Evolutionary conservation across 1,139 yeast species (phyloP), one percentile per base, ranked within the genome.

Genomic region (Casaregolazyma suthepensis): DNA sequence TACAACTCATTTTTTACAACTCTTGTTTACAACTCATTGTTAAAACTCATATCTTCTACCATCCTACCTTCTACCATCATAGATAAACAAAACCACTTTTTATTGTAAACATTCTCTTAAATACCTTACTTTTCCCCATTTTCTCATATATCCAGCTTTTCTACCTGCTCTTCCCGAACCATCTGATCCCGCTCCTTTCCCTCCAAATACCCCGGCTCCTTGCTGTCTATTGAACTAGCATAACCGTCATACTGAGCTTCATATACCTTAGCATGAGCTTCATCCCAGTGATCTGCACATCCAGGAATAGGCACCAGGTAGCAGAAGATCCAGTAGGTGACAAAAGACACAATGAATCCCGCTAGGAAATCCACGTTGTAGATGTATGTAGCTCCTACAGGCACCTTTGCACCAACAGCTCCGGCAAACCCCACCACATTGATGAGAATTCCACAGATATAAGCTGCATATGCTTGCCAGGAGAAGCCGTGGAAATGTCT

Each of bases 361-460:
- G 83, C 77, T 64, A 87, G 81, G 72, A 84, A 89, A 68, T 83
- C 85, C 61, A 89, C 70, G 57, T 83, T 74, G 73, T 87, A 89
- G 45, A 89, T 78, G 56, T 81, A 74, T 46, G 82, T 78, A 2
- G 96, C 96, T 29, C 94, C 96, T 54, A 77, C 74, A 9, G 95
- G 94, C n/a, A 89, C 91, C 10, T 63, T 63, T 43, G 78, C 78
- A 26, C 84, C 88, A 17, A 83, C 82, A 5, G 85, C 90, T 57
- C 96, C 96, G 26, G 87, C 94, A 63, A 89, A 89, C 2, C 96
- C 96, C 42, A 86, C 89, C 62, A 89, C 83, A 66, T 88, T 89
- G 51, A 95, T 94, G 51, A 84, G 74, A 54, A 88, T 82, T 57
- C 71, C 72, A 17, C 63, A 59, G 50, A 70, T 52, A 54, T 70